These are phyloP conservation scores for Emmonsia crescens DNA, from an alignment of 2,329 filamentous ascomycete species.

Conservation along the genomic window DNA sequence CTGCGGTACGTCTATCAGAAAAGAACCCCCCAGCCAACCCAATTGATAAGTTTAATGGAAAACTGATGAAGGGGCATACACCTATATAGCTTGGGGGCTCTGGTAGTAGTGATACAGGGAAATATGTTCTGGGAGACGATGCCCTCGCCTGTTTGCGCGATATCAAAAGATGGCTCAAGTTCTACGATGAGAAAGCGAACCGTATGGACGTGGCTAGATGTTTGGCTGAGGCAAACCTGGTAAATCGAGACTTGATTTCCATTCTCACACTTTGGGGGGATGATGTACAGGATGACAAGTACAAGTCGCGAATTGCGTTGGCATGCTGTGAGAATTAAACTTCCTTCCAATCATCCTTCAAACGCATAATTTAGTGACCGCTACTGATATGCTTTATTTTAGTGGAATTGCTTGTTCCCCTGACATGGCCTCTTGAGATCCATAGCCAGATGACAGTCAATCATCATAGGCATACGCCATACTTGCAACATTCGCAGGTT, in stretches of 20 bases:
- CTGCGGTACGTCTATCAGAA: slow-evolving; percentile 56
- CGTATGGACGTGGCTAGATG: slow-evolving; percentile 91
- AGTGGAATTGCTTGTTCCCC: slow-evolving; percentile 78
- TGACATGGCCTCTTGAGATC: slow-evolving; percentile 90
- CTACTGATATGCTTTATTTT: slow-evolving; percentile 12
- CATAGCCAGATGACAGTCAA: slow-evolving; percentile 78
- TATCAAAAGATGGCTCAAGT: slow-evolving; percentile 86
- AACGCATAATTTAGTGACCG: not conserved
- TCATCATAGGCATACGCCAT: slow-evolving; percentile 82
- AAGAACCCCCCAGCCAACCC: not conserved
- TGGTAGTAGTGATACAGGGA: slow-evolving; percentile 65
- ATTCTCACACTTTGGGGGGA: slow-evolving; percentile 78
- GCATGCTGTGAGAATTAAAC: slow-evolving; percentile 51
- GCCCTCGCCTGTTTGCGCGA: slow-evolving; percentile 85
- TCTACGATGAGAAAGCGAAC: slow-evolving; percentile 88
- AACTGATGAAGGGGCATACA: not conserved
- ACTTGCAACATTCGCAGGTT: slow-evolving; percentile 76
- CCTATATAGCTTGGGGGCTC: slow-evolving; percentile 65
- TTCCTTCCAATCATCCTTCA: not conserved
- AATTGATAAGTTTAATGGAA: not conserved
- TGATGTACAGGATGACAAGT: slow-evolving; percentile 57
- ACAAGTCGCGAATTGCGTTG: slow-evolving; percentile 68
- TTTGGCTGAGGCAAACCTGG: slow-evolving; percentile 81
- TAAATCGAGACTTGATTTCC: slow-evolving; percentile 78
- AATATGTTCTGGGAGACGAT: slow-evolving; percentile 85